Conservation (phyloP, 306 rosid species). For the Arachis hypogaea region DNA sequence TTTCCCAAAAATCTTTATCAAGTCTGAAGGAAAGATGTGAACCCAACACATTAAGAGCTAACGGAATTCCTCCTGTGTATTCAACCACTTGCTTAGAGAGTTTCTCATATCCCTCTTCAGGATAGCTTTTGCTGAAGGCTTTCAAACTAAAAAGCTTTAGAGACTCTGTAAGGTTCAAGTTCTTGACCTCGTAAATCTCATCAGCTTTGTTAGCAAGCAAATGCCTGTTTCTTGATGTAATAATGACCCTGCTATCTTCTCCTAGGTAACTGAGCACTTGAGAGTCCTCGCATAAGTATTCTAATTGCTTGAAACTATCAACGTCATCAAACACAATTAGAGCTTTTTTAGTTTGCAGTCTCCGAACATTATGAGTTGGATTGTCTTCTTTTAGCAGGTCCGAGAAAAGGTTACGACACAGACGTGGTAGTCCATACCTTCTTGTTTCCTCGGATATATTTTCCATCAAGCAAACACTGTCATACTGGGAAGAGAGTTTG, state of each 20-base stretch:
- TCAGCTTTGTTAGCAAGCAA: conserved; percentile 7
- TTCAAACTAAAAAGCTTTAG: conserved; percentile 19
- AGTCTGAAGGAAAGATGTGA: not conserved
- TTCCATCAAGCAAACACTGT: conserved; percentile 29
- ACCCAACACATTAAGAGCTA: conserved; percentile 42
- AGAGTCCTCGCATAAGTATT: conserved; percentile 6
- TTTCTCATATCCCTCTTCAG: not conserved
- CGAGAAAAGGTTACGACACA: not conserved
- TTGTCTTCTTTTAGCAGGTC: conserved; percentile 7
- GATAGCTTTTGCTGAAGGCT: conserved; percentile 7
- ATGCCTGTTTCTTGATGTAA: conserved; percentile 28
- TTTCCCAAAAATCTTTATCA: not conserved
- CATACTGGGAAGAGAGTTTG: conserved; percentile 12
- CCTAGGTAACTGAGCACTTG: no score
- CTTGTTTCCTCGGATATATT: conserved; percentile 7
- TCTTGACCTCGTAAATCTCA: not conserved
- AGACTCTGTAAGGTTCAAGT: not conserved
- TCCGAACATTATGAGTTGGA: not conserved
- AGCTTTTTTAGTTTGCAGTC: conserved; percentile 15
- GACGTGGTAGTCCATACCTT: not conserved
- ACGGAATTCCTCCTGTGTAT: conserved; percentile 32
- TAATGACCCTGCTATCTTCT: conserved; percentile 12
- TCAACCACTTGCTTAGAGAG: not conserved
- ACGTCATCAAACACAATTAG: conserved; percentile 38
- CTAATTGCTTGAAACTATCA: not conserved